Evolutionary conservation across 202 grass and related monocot genomes (phyloP), one percentile per base, ranked within the genome.

Genomic region (Tripidium arundinaceum): DNA sequence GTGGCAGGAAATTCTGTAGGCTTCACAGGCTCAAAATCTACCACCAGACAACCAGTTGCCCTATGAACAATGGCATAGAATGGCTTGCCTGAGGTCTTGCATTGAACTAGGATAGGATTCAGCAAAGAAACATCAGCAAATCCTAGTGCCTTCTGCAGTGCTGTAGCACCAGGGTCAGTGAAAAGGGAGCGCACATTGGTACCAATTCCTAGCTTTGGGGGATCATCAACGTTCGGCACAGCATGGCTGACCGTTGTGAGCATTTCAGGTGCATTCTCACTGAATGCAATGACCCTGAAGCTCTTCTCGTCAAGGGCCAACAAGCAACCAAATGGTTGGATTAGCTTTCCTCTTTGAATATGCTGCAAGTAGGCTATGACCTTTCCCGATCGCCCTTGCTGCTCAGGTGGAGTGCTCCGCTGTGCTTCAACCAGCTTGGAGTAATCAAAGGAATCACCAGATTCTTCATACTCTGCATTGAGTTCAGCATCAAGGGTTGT

Each of bases 11-110:
- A 87, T 41, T 94, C 89, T 27, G 85, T 81, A 10, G 89, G 89
- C 42, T 94, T 94, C 6, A 97, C 89, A 11, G 91, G 91, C 52
- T 97, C 94, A 81, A 97, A 92, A 40, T 97, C 94, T n/a, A 97
- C 66, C 19, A 94, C 75, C 50, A 97, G 69, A 74, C 87, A 94
- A n/a, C 84, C 79, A 4, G 89, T 97, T 39, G 86, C 87, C 24
- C 94, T 80, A 59, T 97, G 91, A 74, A 97, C 81, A 74, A 97
- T 94, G 28, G 94, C 94, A 40, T 94, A 97, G 75, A 94, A 92
- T 57, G 86, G 89, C 79, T 91, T 92, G 52, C 91, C 89, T 28
- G 94, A 97, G 62, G 87, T 80, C 83, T 90, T 93, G 87, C 91
- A 92, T 59, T 97, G 87, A 66, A 97, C 89, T 1, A 94, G 87